Percentiles rank a stretch among this genome's conserved stretches.
Conservation (phyloP, 352 stramenopile species). For the Pythium aristosporum region DNA sequence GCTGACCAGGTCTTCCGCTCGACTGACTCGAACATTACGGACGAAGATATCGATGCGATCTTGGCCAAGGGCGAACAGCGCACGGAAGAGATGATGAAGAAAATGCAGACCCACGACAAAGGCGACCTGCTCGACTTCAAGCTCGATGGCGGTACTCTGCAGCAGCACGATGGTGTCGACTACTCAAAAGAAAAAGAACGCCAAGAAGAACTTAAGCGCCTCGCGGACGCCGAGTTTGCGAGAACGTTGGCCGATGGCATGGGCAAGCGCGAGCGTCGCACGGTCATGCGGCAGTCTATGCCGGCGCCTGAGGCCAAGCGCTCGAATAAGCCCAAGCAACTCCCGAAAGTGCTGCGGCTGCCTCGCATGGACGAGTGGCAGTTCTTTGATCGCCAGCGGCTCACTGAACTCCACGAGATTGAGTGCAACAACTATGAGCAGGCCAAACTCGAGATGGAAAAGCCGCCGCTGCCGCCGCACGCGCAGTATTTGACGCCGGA, state of each 20-base stretch:
- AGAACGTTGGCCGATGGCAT: slow-evolving; percentile 77
- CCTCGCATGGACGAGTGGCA: slow-evolving; percentile 88
- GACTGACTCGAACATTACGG: slow-evolving; percentile 96
- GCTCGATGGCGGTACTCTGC: slow-evolving; percentile 91
- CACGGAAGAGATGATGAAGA: slow-evolving; percentile 88
- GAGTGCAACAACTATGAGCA: slow-evolving; percentile 79
- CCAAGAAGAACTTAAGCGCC: slow-evolving; percentile 81
- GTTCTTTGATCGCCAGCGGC: slow-evolving; percentile 80
- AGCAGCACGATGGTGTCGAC: slow-evolving; percentile 97
- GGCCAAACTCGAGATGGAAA: slow-evolving; percentile 75
- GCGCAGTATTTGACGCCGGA: slow-evolving; percentile 83
- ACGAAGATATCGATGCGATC: slow-evolving; percentile 98
- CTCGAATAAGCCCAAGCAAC: slow-evolving; percentile 67
- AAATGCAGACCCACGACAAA: slow-evolving; percentile 85
- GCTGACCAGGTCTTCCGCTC: slow-evolving; percentile 97
- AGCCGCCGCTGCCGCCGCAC: slow-evolving; percentile 67
- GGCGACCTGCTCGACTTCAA: slow-evolving; percentile 88
- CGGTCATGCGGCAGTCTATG: slow-evolving; percentile 68
- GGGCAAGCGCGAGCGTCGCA: slow-evolving; percentile 81
- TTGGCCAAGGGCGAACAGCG: slow-evolving; percentile 89
- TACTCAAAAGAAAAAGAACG: slow-evolving; percentile 93
- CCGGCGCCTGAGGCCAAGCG: slow-evolving; percentile 48
- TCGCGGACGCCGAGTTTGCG: slow-evolving; percentile 82
- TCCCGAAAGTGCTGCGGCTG: slow-evolving; percentile 77
- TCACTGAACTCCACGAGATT: slow-evolving; percentile 83